Conservation (phyloP, 2,329 filamentous ascomycete genomes). For the Sporothrix globosa region DNA sequence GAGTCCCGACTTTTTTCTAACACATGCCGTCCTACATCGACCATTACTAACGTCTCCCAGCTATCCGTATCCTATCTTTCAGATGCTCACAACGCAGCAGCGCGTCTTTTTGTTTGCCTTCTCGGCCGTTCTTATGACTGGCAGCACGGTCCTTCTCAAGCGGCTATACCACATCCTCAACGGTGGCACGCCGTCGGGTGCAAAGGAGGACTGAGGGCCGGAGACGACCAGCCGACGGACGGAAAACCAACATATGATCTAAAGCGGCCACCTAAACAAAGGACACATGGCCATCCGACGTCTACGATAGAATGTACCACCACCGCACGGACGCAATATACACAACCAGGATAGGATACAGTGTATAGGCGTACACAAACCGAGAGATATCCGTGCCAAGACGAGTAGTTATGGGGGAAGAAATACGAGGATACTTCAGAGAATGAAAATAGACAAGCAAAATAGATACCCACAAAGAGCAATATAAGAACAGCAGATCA, state of each 20-base stretch:
- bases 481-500: background rate
- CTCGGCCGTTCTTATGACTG: constrained; percentile 72
- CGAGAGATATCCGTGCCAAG: constrained; percentile 3
- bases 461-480: background rate
- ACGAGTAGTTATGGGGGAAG: background rate
- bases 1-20: constrained; percentile 40
- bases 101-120: constrained; percentile 69
- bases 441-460: background rate
- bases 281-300: background rate
- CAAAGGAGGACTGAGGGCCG: constrained; percentile 42
- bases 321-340: background rate
- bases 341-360: background rate
- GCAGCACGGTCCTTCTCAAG: constrained; percentile 69
- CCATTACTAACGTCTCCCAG: constrained; percentile 45
- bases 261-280: background rate
- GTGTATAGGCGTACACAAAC: background rate
- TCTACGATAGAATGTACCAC: background rate
- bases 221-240: background rate
- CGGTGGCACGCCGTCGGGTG: constrained; percentile 51
- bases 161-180: constrained; percentile 71
- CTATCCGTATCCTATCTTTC: constrained; percentile 88
- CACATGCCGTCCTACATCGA: background rate
- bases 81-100: constrained; percentile 65
- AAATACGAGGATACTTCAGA: background rate
- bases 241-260: background rate